A percentile compares a stretch with the other conserved stretches of the same genome.
Evolutionary conservation across 805 yeast species (phyloP).

Genomic region (Candida alai): DNA sequence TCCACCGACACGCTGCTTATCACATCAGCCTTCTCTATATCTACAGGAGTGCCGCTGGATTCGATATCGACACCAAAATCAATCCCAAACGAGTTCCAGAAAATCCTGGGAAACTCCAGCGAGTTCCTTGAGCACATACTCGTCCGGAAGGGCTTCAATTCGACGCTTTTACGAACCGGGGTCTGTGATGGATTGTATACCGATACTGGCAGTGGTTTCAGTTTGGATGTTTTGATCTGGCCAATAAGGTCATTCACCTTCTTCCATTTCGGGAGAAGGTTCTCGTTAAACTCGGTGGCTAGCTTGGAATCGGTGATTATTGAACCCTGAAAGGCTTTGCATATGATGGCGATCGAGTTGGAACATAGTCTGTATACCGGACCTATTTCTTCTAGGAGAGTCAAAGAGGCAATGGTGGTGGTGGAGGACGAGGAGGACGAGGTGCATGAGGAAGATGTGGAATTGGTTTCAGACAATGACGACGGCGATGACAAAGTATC

Average conservation of each 20-base stretch:
- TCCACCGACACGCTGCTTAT: conserved; percentile 11
- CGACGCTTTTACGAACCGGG: no score
- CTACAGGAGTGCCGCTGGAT: conserved; percentile 26
- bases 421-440: background rate
- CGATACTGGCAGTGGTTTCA: conserved; percentile 1
- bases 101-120: background rate
- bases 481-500: background rate
- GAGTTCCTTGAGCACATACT: conserved; percentile 8
- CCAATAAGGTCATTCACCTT: conserved; percentile 13
- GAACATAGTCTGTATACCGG: conserved; percentile 35
- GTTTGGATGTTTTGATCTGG: conserved; percentile 1
- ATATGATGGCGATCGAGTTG: conserved; percentile 31
- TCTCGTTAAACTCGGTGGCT: conserved; percentile 19
- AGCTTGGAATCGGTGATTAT: conserved; percentile 31
- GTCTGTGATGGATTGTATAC: no score
- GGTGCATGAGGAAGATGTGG: background rate
- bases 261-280: conserved; percentile 26
- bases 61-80: conserved; percentile 28
- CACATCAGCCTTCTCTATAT: conserved; percentile 29
- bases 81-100: conserved; percentile 10
- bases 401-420: no score
- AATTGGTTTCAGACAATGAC: conserved; percentile 1
- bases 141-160: conserved; percentile 18
- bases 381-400: conserved; percentile 29
- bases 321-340: conserved; percentile 33